phyloP scores from a whole-genome alignment of 768 basidiomycete species.

The Serendipita sp. region DNA sequence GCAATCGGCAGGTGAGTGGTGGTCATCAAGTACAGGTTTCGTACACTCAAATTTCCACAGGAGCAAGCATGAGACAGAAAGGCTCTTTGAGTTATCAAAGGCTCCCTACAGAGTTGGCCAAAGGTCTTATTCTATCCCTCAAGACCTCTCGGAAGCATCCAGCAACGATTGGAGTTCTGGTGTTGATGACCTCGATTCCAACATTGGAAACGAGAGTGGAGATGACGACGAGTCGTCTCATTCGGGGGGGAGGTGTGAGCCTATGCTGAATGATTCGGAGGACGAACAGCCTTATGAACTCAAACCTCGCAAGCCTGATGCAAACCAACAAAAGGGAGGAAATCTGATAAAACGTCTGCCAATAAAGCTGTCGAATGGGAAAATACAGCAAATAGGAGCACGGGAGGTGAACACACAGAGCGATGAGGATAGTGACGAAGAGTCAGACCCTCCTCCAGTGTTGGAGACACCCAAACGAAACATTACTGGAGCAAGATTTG shows the following conservation, averaged over 20 bases:
- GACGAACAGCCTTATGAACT: slow-evolving; percentile 63
- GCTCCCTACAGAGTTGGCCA: slow-evolving; percentile 27
- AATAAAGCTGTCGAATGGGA: slow-evolving; percentile 74
- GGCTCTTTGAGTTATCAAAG: slow-evolving; percentile 54
- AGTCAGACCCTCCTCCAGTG: slow-evolving; percentile 9
- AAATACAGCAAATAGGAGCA: slow-evolving; percentile 43
- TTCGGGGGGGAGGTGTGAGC: slow-evolving; percentile 17
- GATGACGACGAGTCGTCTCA: slow-evolving; percentile 19
- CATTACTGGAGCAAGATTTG: slow-evolving; percentile 72
- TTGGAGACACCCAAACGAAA: slow-evolving; percentile 31
- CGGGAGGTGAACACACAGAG: slow-evolving; percentile 19
- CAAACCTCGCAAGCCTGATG: slow-evolving; percentile 34
- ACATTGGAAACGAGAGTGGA: slow-evolving; percentile 10
- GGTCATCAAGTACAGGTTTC: slow-evolving; percentile 6
- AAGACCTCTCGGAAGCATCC: slow-evolving; percentile 43
- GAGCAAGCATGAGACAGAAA: slow-evolving; percentile 70
- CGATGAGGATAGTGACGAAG: slow-evolving; percentile 12
- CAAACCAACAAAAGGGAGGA: slow-evolving; percentile 29
- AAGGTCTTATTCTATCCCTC: slow-evolving; percentile 50
- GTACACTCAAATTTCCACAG: slow-evolving; percentile 22
- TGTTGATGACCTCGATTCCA: slow-evolving; percentile 19
- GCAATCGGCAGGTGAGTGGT: slow-evolving; percentile 58
- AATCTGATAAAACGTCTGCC: slow-evolving; percentile 50
- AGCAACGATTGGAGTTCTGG: slow-evolving; percentile 36
- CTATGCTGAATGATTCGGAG: slow-evolving; percentile 31